Base-by-base conservation (phyloP, 306 rosid genomes). In the Sechiopsis laciniata region DNA sequence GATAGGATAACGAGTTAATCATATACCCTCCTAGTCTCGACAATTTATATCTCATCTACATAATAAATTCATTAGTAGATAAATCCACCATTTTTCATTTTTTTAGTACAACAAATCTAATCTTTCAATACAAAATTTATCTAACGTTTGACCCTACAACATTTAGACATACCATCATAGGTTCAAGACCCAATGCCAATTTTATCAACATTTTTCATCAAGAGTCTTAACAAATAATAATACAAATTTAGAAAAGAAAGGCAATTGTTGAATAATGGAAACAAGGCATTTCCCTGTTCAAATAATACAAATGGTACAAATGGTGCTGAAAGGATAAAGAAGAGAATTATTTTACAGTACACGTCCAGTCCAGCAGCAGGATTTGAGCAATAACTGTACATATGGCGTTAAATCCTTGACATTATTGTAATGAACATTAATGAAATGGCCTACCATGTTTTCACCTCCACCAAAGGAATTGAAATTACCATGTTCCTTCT, bases 401-500 rank as follows among this genome's bases (percentile, higher is more conserved):
- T 37, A 21, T 50, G 42, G 46, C 35, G 21, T 12, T 68, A 7
- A 48, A 68, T 68, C 57, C 21, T 48, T 45, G 0, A 46, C 21
- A 45, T 42, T 48, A 48, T 48, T 22, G 42, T 48, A 13, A 48
- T 51, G 2, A 67, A 20, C 55, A 67, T 67, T 14, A 21, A 67
- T 67, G 19, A 5, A 62, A 32, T 21, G 0, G 13, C 10, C 56
- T 46, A 67, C 7, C 56, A 46, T 20, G 72, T 67, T 66, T 66
- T 45, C 37, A 40, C 19, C 71, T 65, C 17, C 5, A n/a, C 13
- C 54, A 42, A 17, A 65, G 19, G 46, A 20, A 71, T 70, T 74
- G 75, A 69, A 79, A 74, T 82, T 80, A 94, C 97, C 97, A 94
- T 68, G 73, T 74, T 71, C 97, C 97, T 85, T 86, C 90, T 87